Percentiles rank a stretch among this genome's conserved stretches.
These are phyloP conservation scores for Colletotrichum sp. DNA, from an alignment of 2,329 filamentous ascomycete species.

Conservation along the genomic window DNA sequence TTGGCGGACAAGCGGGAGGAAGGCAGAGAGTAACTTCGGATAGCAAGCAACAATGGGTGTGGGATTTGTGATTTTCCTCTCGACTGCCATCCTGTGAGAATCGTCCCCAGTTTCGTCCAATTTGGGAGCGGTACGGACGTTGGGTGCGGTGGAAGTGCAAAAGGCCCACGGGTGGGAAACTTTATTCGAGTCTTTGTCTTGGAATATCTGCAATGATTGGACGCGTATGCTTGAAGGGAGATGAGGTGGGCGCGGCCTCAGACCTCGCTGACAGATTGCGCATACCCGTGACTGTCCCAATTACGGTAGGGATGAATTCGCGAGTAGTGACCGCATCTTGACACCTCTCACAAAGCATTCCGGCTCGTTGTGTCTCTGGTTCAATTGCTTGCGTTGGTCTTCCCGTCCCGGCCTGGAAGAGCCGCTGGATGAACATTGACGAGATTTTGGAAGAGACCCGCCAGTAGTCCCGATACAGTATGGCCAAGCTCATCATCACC, in stretches of 20 bases:
- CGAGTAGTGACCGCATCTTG: background rate
- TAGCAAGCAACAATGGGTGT: background rate
- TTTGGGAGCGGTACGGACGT: background rate
- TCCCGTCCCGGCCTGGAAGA: background rate
- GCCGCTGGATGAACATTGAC: background rate
- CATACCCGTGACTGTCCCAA: background rate
- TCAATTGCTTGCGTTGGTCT: background rate
- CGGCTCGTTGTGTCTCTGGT: background rate
- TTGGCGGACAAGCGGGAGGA: background rate
- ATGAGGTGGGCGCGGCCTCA: conserved; percentile 8
- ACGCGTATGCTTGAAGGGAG: background rate
- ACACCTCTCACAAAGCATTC: background rate
- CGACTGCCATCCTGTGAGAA: background rate
- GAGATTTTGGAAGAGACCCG: background rate
- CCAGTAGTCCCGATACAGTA: background rate
- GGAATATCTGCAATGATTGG: conserved; percentile 2
- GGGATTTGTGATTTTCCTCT: background rate
- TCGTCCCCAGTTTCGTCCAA: conserved; percentile 1
- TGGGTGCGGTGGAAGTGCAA: background rate
- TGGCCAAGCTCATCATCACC: background rate
- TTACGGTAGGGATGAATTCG: background rate
- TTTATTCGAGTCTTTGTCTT: conserved; percentile 8
- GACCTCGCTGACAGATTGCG: conserved; percentile 11
- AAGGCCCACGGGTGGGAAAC: conserved; percentile 7
- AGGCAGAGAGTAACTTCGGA: background rate